These are phyloP conservation scores for Chlorophyllum brunneum DNA, from an alignment of 768 basidiomycete genomes.

Conservation along the genomic window DNA sequence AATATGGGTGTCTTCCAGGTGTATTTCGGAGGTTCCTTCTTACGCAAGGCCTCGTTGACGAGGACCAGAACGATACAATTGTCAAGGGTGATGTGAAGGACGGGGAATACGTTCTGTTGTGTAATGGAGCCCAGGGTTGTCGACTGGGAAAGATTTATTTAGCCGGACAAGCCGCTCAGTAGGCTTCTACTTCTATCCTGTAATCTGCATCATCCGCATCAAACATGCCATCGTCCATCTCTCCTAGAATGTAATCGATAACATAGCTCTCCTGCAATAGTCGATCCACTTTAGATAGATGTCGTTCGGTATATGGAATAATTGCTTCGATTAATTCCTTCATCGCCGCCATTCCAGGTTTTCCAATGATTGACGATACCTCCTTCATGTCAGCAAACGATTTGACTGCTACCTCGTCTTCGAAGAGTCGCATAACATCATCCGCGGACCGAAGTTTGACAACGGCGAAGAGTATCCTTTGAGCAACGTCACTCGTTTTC, in stretches of 20 bases:
- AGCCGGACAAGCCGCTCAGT: conserved; percentile 6
- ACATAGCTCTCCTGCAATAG: conserved; percentile 94
- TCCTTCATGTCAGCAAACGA: conserved; percentile 23
- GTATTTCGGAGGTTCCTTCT: conserved; percentile 69
- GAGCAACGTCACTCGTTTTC: conserved; percentile 83
- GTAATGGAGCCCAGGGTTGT: conserved; percentile 73
- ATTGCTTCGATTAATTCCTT: conserved; percentile 82
- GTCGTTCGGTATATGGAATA: conserved; percentile 93
- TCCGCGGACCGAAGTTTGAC: conserved; percentile 74
- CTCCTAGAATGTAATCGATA: conserved; percentile 82
- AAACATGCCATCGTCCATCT: conserved; percentile 84
- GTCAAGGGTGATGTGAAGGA: conserved; percentile 37
- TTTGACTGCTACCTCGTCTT: conserved; percentile 33
- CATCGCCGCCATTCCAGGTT: conserved; percentile 34
- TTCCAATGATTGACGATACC: conserved; percentile 15
- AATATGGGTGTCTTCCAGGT: conserved; percentile 69
- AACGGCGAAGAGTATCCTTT: conserved; percentile 76
- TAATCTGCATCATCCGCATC: conserved; percentile 42
- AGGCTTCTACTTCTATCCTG: conserved; percentile 38
- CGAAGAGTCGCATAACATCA: conserved; percentile 68
- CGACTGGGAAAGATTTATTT: conserved; percentile 45
- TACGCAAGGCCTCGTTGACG: conserved; percentile 50
- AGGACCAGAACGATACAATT: conserved; percentile 42
- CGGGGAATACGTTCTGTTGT: conserved; percentile 66
- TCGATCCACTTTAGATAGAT: conserved; percentile 79